Evolutionary conservation across 805 yeast species (phyloP).

Genomic region (Maudiozyma serrabonitensis): DNA sequence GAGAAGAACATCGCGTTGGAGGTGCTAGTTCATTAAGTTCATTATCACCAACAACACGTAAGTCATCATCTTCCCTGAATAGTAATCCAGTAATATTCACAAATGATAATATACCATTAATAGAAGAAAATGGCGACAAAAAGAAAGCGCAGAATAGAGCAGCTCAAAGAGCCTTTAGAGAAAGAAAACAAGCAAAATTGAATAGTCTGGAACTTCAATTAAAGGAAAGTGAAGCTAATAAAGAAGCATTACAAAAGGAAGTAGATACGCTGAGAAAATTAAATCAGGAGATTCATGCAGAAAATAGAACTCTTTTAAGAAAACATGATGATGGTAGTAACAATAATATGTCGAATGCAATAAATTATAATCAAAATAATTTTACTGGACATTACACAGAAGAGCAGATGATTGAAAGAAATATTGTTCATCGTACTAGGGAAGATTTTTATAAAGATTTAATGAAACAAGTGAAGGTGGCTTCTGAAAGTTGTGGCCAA

Average conservation of each 20-base stretch:
- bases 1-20: neutral
- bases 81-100: neutral
- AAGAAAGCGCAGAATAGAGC: constrained; percentile 76
- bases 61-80: neutral
- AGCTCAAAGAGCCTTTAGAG: constrained; percentile 81
- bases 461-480: neutral
- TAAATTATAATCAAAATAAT: neutral
- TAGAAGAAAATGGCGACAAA: constrained; percentile 32
- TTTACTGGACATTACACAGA: neutral
- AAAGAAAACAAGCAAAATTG: constrained; percentile 63
- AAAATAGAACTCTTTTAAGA: constrained; percentile 44
- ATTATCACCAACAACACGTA: neutral
- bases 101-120: neutral
- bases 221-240: constrained; percentile 46
- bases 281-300: constrained; percentile 48
- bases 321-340: constrained; percentile 10
- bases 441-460: neutral
- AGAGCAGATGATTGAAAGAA: neutral
- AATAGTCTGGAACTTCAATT: constrained; percentile 58
- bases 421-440: neutral
- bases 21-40: neutral
- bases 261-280: constrained; percentile 44
- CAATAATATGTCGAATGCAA: neutral
- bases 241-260: constrained; percentile 36
- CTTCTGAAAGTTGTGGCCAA: neutral